phyloP scores from a whole-genome alignment of 805 yeast genomes.

The Dipodascus albidus region DNA sequence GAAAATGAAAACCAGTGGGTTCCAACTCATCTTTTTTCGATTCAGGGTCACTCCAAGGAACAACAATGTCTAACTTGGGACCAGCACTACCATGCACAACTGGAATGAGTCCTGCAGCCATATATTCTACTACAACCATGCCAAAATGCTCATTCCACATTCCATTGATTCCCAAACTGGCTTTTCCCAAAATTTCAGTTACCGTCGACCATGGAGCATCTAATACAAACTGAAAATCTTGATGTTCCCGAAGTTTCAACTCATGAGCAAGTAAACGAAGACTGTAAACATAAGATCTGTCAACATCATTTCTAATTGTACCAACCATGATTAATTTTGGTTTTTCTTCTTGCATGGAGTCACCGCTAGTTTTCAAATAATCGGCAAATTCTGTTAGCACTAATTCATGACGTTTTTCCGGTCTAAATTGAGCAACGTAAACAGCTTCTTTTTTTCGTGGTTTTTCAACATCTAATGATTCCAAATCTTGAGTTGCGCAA shows the following conservation, averaged over 20 bases:
- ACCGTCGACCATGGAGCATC: constrained; percentile 67
- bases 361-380: constrained; percentile 30
- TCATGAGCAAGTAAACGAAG: constrained; percentile 36
- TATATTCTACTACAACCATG: constrained; percentile 88
- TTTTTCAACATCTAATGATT: constrained; percentile 17
- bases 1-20: constrained; percentile 67
- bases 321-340: constrained; percentile 73
- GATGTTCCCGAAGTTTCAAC: constrained; percentile 30
- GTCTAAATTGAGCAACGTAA: constrained; percentile 85
- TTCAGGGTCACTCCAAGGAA: constrained; percentile 12
- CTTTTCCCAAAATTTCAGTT: constrained; percentile 37
- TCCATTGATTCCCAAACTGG: constrained; percentile 76
- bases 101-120: constrained; percentile 79
- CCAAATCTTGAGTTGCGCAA: constrained; percentile 56
- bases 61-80: constrained; percentile 78
- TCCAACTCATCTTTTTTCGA: constrained; percentile 8
- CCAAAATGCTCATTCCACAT: constrained; percentile 99
- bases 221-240: constrained; percentile 42
- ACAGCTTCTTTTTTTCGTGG: constrained; percentile 27
- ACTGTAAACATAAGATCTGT: constrained; percentile 43
- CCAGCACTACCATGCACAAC: constrained; percentile 94
- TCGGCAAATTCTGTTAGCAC: constrained; percentile 52
- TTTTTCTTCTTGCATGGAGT: constrained; percentile 11
- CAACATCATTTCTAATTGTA: constrained; percentile 62
- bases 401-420: constrained; percentile 82